Evolutionary conservation across 1,139 yeast genomes (phyloP).

Genomic region (Meyerozyma smithsonii): DNA sequence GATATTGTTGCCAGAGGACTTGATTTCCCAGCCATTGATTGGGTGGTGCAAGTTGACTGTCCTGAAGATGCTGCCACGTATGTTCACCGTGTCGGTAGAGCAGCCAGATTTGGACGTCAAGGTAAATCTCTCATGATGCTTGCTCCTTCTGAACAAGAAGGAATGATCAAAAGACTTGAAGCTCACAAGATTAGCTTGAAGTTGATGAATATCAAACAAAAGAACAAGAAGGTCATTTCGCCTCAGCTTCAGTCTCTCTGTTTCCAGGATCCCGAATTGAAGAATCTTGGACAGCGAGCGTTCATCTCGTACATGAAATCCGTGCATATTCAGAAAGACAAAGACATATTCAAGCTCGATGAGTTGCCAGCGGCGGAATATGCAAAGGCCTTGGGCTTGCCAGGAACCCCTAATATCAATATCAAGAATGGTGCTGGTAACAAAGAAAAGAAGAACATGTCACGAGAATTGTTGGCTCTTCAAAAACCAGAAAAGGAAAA

Average conservation of each 20-base stretch:
- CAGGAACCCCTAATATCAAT: constrained; percentile 93
- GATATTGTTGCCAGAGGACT: constrained; percentile 97
- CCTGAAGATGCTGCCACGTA: constrained; percentile 96
- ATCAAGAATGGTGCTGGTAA: constrained; percentile 50
- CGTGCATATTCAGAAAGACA: constrained; percentile 80
- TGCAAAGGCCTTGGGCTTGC: constrained; percentile 86
- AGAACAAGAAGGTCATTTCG: constrained; percentile 73
- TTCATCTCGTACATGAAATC: constrained; percentile 87
- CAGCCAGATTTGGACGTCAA: constrained; percentile 86
- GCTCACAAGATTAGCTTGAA: constrained; percentile 64
- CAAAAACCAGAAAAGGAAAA: constrained; percentile 29
- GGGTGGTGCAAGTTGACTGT: constrained; percentile 95
- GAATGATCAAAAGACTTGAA: constrained; percentile 62
- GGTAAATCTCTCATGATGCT: constrained; percentile 85
- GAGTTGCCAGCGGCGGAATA: constrained; percentile 75
- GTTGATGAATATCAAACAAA: constrained; percentile 68
- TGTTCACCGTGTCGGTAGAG: constrained; percentile 94
- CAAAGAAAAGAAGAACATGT: constrained; percentile 77
- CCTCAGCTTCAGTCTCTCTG: constrained; percentile 86
- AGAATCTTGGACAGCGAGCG: constrained; percentile 93
- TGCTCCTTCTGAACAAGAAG: constrained; percentile 78
- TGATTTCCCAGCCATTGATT: constrained; percentile 95
- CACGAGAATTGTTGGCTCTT: constrained; percentile 61
- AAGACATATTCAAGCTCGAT: constrained; percentile 74
- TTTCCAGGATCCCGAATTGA: constrained; percentile 86